A percentile compares a stretch with the other conserved stretches of the same genome.
These are phyloP conservation scores for Pseudonitzschia delicatissima DNA, from an alignment of 108 stramenopile genomes.

Conservation along the genomic window DNA sequence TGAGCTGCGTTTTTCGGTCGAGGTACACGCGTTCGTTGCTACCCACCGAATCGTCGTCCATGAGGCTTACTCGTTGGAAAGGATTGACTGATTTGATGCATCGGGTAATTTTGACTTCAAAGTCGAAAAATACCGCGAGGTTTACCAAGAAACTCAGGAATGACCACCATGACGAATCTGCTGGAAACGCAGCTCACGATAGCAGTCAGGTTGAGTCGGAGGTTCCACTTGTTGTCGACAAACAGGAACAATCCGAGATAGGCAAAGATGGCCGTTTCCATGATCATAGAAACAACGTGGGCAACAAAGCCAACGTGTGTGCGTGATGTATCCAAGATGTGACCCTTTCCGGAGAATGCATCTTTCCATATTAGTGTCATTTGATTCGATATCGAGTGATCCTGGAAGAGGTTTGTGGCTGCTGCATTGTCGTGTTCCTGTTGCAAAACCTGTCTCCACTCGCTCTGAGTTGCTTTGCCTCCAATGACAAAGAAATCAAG, in stretches of 20 bases:
- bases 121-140: conserved; percentile 42
- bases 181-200: conserved; percentile 61
- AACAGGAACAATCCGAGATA: conserved; percentile 88
- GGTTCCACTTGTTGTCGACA: conserved; percentile 68
- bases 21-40: conserved; percentile 23
- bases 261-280: conserved; percentile 86
- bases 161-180: conserved; percentile 70
- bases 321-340: conserved; percentile 53
- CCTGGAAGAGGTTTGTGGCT: conserved; percentile 10
- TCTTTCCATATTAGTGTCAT: conserved; percentile 11
- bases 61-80: conserved; percentile 22
- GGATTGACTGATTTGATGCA: conserved; percentile 12
- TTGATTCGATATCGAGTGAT: conserved; percentile 7
- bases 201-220: conserved; percentile 53
- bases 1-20: conserved; percentile 58
- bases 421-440: conserved; percentile 7
- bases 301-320: conserved; percentile 82
- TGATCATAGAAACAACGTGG: conserved; percentile 60
- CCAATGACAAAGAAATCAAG: conserved; percentile 67
- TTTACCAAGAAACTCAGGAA: conserved; percentile 57
- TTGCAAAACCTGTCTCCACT: conserved; percentile 38
- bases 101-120: conserved; percentile 30
- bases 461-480: conserved; percentile 24
- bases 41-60: conserved; percentile 29
- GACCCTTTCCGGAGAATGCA: conserved; percentile 46